Evolutionary conservation across 257 asterid species (phyloP), one percentile per base, ranked within the genome.

Genomic region (Jacaranda copaia): DNA sequence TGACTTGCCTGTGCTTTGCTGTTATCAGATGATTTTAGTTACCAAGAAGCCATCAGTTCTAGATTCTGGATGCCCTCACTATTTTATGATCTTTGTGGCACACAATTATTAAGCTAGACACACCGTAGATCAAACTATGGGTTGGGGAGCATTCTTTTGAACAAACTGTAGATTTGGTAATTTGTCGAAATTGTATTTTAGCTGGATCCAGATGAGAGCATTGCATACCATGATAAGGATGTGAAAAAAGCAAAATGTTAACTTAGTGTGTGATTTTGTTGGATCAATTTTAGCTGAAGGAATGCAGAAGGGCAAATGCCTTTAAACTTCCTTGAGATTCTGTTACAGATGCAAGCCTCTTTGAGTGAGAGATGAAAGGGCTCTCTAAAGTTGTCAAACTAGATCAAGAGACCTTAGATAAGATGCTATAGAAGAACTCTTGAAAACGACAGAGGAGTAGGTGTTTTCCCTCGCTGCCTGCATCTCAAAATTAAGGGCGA

Each of bases 381-480:
- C 35, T 52, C 72, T 40, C 49, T 19, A 38, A 45, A 42, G 32
- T 60, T 64, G 14, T 38, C 35, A 16, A 51, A 52, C 6, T 20
- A 32, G 78, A 48, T 39, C 39, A 74, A 74, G 56, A 39, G 61
- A 32, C 46, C 46, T 8, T 61, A 59, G 42, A 45, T 36, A 32
- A 12, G 45, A 63, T 62, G 18, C 42, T 55, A 36, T 10, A 38
- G 15, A 63, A 64, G 53, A 56, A 35, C 63, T 49, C n/a, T 14
- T 62, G 12, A 20, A 48, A 5, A 61, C 58, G 59, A 4, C 49
- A 49, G 14, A 25, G 9, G 16, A 14, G 20, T 49, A 19, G 62
- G 35, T 9, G 62, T 38, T 43, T 36, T 35, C 45, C 35, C 51
- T 32, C 14, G 11, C n/a, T 45, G 43, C 40, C 25, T 43, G 52